These are phyloP conservation scores for Intubia oerlemansii DNA, from an alignment of 2,329 filamentous ascomycete genomes.

Conservation along the genomic window DNA sequence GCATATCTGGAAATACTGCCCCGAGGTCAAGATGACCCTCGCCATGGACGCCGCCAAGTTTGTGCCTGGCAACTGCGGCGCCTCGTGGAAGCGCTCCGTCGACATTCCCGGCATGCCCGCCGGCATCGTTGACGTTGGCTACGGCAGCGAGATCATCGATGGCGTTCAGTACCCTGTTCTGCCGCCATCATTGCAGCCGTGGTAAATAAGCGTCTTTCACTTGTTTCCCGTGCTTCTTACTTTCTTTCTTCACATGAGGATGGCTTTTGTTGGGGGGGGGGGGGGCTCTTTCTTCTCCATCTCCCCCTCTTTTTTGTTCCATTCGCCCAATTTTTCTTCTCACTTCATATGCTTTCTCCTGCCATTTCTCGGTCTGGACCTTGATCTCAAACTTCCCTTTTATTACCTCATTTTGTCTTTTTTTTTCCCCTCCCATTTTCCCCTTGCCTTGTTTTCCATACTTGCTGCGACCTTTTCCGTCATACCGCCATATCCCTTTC, in stretches of 20 bases:
- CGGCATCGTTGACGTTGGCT: slow-evolving; percentile 11
- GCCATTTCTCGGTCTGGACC: too few relatives aligned
- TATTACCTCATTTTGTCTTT: too few relatives aligned
- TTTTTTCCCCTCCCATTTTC: too few relatives aligned
- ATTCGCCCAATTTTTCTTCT: too few relatives aligned
- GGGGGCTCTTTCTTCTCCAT: neutral
- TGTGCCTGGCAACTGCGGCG: slow-evolving; percentile 24
- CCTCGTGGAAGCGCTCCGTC: slow-evolving; percentile 22
- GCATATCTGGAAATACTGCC: slow-evolving; percentile 34
- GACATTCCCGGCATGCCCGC: slow-evolving; percentile 7
- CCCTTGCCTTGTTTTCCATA: too few relatives aligned
- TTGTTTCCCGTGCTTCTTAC: neutral
- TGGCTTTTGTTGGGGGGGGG: too few relatives aligned
- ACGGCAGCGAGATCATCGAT: slow-evolving; percentile 19
- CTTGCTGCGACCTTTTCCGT: too few relatives aligned
- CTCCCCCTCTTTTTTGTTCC: neutral
- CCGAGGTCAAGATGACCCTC: slow-evolving; percentile 35
- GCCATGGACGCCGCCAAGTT: slow-evolving; percentile 30
- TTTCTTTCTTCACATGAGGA: neutral
- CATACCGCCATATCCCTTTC: too few relatives aligned
- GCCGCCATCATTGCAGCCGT: slow-evolving; percentile 15
- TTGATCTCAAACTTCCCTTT: too few relatives aligned
- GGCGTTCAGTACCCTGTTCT: slow-evolving; percentile 19
- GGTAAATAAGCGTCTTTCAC: slow-evolving; percentile 8
- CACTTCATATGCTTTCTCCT: too few relatives aligned